These are phyloP conservation scores for Phallus indusiatus DNA, from an alignment of 768 basidiomycete genomes.

Conservation along the genomic window DNA sequence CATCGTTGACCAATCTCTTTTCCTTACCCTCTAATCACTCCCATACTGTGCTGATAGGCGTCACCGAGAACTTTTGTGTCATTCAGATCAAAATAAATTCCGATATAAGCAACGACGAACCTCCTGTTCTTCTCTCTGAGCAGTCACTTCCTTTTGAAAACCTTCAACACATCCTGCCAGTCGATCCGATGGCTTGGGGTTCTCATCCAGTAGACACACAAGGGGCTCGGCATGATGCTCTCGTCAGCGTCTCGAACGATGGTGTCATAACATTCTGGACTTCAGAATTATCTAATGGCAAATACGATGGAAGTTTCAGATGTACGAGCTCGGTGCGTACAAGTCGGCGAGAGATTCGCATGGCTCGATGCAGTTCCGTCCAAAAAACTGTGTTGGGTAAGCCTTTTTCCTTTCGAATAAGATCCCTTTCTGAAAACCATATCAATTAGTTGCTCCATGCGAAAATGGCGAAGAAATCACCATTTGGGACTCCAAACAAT, in stretches of 20 bases:
- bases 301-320: slow-evolving; percentile 34
- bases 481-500: slow-evolving; percentile 94
- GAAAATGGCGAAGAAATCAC: slow-evolving; percentile 69
- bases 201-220: slow-evolving; percentile 5
- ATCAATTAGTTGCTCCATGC: slow-evolving; percentile 44
- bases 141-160: slow-evolving; percentile 45
- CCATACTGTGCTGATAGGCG: slow-evolving; percentile 53
- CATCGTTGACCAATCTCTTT: slow-evolving; percentile 51
- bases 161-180: slow-evolving; percentile 49
- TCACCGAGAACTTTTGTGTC: slow-evolving; percentile 52
- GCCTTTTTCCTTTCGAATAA: slow-evolving; percentile 15
- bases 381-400: slow-evolving; percentile 86
- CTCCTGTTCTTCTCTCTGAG: slow-evolving; percentile 33
- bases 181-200: slow-evolving; percentile 86
- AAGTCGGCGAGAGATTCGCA: slow-evolving; percentile 50
- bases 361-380: slow-evolving; percentile 79
- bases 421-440: background rate
- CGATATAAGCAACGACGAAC: slow-evolving; percentile 21
- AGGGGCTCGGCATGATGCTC: slow-evolving; percentile 45
- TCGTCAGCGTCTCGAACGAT: slow-evolving; percentile 65
- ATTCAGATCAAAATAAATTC: slow-evolving; percentile 41
- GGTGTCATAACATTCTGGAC: slow-evolving; percentile 86
- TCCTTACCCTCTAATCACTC: slow-evolving; percentile 47
- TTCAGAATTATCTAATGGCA: slow-evolving; percentile 10
- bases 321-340: slow-evolving; percentile 72